phyloP scores from a whole-genome alignment of 2,329 filamentous ascomycete species.

The Phyllosticta citrichinensis region DNA sequence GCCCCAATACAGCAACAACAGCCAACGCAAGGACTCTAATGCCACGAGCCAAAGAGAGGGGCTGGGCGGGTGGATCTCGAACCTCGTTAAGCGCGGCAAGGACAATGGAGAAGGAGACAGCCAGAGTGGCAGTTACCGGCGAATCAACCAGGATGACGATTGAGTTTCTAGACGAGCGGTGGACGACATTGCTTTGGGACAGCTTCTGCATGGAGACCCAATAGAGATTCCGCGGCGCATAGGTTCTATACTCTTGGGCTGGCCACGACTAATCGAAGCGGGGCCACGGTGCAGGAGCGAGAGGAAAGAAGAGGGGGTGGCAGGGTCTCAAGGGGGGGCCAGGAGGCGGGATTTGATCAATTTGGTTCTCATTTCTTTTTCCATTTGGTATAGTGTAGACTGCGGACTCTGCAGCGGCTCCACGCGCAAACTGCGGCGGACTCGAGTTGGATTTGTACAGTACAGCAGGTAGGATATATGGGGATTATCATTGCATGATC shows the following conservation, averaged over 20 bases:
- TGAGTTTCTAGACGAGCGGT: neutral
- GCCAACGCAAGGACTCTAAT: constrained; percentile 17
- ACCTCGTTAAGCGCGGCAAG: constrained; percentile 49
- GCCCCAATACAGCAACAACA: constrained; percentile 25
- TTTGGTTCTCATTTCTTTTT: neutral
- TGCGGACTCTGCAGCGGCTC: neutral
- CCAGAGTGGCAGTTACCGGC: constrained; percentile 36
- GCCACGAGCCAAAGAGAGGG: constrained; percentile 38
- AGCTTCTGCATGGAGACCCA: neutral
- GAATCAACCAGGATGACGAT: constrained; percentile 35
- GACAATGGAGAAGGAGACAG: constrained; percentile 33
- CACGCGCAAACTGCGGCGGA: neutral
- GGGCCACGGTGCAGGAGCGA: neutral
- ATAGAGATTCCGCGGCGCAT: neutral
- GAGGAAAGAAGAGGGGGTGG: neutral
- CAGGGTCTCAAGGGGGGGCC: too few relatives aligned
- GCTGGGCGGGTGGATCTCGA: constrained; percentile 59
- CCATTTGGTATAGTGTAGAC: neutral
- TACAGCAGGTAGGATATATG: neutral
- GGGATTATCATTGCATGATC: neutral
- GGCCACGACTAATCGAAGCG: neutral
- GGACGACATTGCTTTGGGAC: neutral
- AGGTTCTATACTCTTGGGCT: neutral
- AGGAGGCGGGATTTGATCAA: neutral
- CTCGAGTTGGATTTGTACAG: neutral